These are phyloP conservation scores for Thelonectria discophora DNA, from an alignment of 2,329 filamentous ascomycete genomes.

Conservation along the genomic window DNA sequence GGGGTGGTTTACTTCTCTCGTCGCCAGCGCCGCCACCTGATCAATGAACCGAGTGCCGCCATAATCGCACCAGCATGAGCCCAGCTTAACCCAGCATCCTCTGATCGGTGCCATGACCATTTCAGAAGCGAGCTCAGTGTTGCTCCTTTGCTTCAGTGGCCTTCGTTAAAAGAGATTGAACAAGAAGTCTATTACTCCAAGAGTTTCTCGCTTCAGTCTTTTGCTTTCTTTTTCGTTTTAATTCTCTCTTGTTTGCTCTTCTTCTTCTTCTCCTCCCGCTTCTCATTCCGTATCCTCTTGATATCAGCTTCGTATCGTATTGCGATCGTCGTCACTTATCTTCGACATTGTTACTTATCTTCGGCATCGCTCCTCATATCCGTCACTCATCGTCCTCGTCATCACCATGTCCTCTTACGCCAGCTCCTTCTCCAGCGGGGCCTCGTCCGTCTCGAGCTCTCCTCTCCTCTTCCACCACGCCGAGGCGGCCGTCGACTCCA, in stretches of 20 bases:
- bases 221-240: conserved; percentile 1
- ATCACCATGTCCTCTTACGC: conserved; percentile 36
- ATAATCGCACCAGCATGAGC: conserved; percentile 25
- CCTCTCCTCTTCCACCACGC: conserved; percentile 32
- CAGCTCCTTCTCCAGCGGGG: conserved; percentile 31
- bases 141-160: conserved; percentile 8
- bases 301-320: neutral
- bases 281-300: conserved; percentile 6
- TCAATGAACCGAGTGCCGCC: conserved; percentile 33
- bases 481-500: conserved; percentile 18
- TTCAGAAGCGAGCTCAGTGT: conserved; percentile 17
- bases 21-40: conserved; percentile 40
- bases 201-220: too few species aligned
- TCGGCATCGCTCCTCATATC: too few species aligned
- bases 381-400: neutral
- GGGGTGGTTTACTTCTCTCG: conserved; percentile 38
- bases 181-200: neutral
- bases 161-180: neutral
- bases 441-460: conserved; percentile 35
- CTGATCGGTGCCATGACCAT: conserved; percentile 23
- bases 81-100: conserved; percentile 16
- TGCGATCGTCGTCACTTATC: neutral
- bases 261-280: conserved; percentile 1
- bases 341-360: neutral
- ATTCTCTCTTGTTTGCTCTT: conserved; percentile 3